Conservation (phyloP, 108 stramenopile species). For the Cyclostephanos invisitatus region DNA sequence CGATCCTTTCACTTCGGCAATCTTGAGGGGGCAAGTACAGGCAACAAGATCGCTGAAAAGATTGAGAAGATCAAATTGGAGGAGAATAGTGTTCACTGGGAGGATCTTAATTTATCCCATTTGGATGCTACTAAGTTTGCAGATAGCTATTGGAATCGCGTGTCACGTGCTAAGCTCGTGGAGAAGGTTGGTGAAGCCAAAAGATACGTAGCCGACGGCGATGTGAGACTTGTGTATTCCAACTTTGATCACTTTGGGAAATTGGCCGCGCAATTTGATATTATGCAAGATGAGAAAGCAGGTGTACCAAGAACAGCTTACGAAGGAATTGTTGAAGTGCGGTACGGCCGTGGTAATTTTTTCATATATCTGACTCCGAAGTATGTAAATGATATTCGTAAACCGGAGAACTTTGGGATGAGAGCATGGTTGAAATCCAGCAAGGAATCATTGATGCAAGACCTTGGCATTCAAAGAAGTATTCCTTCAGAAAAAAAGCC, state of each 20-base stretch:
- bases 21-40: conserved; percentile 62
- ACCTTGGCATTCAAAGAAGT: conserved; percentile 14
- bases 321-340: conserved; percentile 85
- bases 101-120: conserved; percentile 62
- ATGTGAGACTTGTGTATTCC: conserved; percentile 60
- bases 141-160: conserved; percentile 47
- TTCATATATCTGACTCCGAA: conserved; percentile 63
- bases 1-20: conserved; percentile 88
- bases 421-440: conserved; percentile 36
- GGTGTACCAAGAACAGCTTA: conserved; percentile 89
- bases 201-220: conserved; percentile 27
- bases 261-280: conserved; percentile 60
- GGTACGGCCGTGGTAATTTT: conserved; percentile 45
- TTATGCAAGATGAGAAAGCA: conserved; percentile 92
- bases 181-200: conserved; percentile 49
- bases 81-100: conserved; percentile 64
- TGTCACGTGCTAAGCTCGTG: conserved; percentile 44
- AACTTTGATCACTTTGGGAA: conserved; percentile 48
- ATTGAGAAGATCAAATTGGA: conserved; percentile 65
- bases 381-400: conserved; percentile 11
- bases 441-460: conserved; percentile 28
- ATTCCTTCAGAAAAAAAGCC: background rate
- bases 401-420: conserved; percentile 33
- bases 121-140: conserved; percentile 54
- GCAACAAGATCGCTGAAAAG: conserved; percentile 44